Conservation (phyloP, 2,329 filamentous ascomycete genomes). For the Epichloe gansuensis region DNA sequence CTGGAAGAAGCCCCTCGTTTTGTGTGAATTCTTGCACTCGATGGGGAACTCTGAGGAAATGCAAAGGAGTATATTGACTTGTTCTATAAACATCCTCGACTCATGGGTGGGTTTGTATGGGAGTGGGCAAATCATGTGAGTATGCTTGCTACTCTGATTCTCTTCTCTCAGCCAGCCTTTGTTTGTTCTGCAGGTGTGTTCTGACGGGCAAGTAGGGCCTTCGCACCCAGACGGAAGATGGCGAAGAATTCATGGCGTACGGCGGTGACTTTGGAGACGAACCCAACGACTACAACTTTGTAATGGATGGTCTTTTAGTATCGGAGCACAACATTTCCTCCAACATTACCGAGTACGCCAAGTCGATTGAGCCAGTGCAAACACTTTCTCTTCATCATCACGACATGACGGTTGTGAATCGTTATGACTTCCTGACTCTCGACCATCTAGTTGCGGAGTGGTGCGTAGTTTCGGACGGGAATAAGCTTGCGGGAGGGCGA, state of each 20-base stretch:
- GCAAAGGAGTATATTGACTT: conserved; percentile 55
- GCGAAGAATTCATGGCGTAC: conserved; percentile 40
- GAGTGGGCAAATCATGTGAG: conserved; percentile 47
- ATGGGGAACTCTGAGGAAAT: conserved; percentile 65
- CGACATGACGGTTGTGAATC: conserved; percentile 35
- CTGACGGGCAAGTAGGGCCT: conserved; percentile 18
- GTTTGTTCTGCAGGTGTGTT: background rate
- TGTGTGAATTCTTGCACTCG: conserved; percentile 45
- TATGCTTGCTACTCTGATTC: background rate
- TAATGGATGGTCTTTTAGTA: conserved; percentile 39
- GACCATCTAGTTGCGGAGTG: conserved; percentile 36
- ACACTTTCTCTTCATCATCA: conserved; percentile 30
- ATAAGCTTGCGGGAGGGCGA: conserved; percentile 19
- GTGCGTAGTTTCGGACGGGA: conserved; percentile 28
- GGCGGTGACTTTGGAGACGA: conserved; percentile 51
- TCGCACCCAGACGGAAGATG: conserved; percentile 28
- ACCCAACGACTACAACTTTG: conserved; percentile 47
- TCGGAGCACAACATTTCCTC: conserved; percentile 39
- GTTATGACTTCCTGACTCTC: conserved; percentile 41
- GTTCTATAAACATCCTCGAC: conserved; percentile 39
- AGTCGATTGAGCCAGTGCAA: conserved; percentile 47
- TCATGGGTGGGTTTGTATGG: conserved; percentile 55
- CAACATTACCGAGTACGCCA: conserved; percentile 42
- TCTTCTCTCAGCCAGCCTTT: background rate
- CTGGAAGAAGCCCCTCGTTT: conserved; percentile 44